phyloP scores from a whole-genome alignment of 345 rosid genomes.

The Litchi chinensis region DNA sequence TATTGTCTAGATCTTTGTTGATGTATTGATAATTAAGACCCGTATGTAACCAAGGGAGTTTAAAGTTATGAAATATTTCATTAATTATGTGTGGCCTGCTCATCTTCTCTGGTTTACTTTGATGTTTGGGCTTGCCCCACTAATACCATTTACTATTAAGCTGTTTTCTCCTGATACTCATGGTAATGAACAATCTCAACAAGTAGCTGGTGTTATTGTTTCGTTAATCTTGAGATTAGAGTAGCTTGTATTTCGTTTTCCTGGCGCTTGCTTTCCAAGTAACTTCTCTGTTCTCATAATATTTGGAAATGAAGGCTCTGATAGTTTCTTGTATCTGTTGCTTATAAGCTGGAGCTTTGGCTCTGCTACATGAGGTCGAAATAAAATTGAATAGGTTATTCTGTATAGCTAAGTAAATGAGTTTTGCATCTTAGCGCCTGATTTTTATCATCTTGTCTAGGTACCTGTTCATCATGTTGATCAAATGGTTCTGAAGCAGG shows the following conservation, averaged over 20 bases:
- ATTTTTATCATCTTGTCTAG: conserved; percentile 41
- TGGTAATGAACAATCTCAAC: not conserved
- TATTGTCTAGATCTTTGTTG: not conserved
- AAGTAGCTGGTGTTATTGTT: not conserved
- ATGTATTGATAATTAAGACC: not conserved
- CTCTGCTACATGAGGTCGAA: not conserved
- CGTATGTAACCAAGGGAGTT: not conserved
- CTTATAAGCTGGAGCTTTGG: not conserved
- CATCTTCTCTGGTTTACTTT: not conserved
- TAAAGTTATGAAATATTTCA: not conserved
- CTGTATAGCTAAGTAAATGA: conserved; percentile 1
- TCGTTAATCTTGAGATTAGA: not conserved
- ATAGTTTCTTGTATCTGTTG: not conserved
- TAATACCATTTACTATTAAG: not conserved
- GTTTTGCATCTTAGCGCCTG: conserved; percentile 17
- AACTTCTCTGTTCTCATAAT: not conserved
- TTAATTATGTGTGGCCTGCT: not conserved
- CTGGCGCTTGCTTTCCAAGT: not conserved
- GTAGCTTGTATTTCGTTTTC: not conserved
- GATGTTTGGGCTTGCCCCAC: not conserved
- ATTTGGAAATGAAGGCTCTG: not conserved
- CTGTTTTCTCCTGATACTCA: not conserved
- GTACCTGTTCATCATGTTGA: conserved; percentile 75
- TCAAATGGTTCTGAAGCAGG: conserved; percentile 53
- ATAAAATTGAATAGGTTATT: not conserved